A percentile compares a stretch with the other conserved stretches of the same genome.
These are phyloP conservation scores for Sporisorium graminicola DNA, from an alignment of 1,284 basidiomycete species.

Conservation along the genomic window DNA sequence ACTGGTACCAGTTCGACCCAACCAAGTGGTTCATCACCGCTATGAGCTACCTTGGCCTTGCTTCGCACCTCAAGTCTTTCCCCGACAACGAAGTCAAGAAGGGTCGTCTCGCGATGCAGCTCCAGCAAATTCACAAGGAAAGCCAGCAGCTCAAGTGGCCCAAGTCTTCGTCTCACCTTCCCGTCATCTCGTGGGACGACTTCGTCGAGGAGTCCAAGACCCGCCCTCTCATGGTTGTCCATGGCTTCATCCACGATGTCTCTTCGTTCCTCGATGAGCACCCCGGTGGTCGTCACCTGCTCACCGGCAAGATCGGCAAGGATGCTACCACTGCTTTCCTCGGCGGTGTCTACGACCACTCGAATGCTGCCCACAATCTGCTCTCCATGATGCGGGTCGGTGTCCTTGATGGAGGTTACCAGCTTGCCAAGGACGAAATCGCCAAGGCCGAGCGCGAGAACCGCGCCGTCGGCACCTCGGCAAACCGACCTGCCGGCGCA, in stretches of 20 bases:
- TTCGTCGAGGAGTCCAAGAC: conserved; percentile 67
- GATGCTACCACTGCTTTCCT: conserved; percentile 68
- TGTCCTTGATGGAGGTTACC: conserved; percentile 68
- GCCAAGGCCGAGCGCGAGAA: conserved; percentile 50
- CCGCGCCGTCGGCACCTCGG: conserved; percentile 42
- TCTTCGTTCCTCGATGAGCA: conserved; percentile 67
- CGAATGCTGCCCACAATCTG: conserved; percentile 67
- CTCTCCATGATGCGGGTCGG: conserved; percentile 69
- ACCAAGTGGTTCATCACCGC: conserved; percentile 69
- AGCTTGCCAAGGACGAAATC: conserved; percentile 59
- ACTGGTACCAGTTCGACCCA: conserved; percentile 69
- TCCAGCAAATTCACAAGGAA: conserved; percentile 58
- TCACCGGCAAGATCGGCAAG: conserved; percentile 64
- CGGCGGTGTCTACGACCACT: conserved; percentile 68
- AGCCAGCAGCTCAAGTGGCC: conserved; percentile 58
- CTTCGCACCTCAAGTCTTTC: conserved; percentile 68
- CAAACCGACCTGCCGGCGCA: conserved; percentile 48
- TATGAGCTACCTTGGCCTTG: conserved; percentile 62
- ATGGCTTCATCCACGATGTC: conserved; percentile 68
- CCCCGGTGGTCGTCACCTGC: conserved; percentile 65
- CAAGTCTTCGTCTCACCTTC: conserved; percentile 63
- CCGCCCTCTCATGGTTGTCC: conserved; percentile 63
- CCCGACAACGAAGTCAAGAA: conserved; percentile 69
- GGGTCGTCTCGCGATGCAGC: conserved; percentile 67
- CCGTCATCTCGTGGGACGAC: conserved; percentile 68